Evolutionary conservation across 148 eudicot genomes (phyloP), one percentile per base, ranked within the genome.

Genomic region (Cornus florida): DNA sequence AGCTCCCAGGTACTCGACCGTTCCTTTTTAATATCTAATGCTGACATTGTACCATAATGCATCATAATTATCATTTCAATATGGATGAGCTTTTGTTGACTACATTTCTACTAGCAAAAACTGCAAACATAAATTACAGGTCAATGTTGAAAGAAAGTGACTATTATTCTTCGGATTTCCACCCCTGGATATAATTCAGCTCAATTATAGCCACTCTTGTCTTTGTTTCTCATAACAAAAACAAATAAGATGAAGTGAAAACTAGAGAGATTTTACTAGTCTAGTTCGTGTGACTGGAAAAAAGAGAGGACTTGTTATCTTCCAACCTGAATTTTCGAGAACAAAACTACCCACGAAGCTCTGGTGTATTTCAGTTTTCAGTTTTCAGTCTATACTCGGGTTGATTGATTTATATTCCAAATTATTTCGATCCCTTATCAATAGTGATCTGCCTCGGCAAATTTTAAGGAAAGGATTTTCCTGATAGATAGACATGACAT

Each of bases 1-100:
- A 89, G 75, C 97, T 95, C 82, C 93, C 98, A 88, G 97, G 98
- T 95, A 72, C 79, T 64, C 17, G 4, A 17, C 14, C 73, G 20
- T 5, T 62, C 66, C 39, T 14, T 68, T 82, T 17, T 75, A 17
- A 14, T 4, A 62, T 74, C 17, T 6, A 28, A 11, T 22, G 53
- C 22, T n/a, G 43, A 14, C 8, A 5, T 16, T 11, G 14, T 16
- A 13, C 59, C 14, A 12, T 16, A 53, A 53, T 53, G 17, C 59
- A 53, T 0, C 24, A 16, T 4, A n/a, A 60, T 62, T 62, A 38
- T 20, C 32, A 19, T 10, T 11, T 8, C 3, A 32, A 14, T 46
- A 10, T 12, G 39, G 32, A 62, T 62, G 69, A 62, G 4, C 33
- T n/a, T 75, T n/a, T 75, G 56, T 41, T 14, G 69, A 31, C 12